phyloP scores from a whole-genome alignment of 768 basidiomycete genomes.

The Termitomyces eurrhizus region DNA sequence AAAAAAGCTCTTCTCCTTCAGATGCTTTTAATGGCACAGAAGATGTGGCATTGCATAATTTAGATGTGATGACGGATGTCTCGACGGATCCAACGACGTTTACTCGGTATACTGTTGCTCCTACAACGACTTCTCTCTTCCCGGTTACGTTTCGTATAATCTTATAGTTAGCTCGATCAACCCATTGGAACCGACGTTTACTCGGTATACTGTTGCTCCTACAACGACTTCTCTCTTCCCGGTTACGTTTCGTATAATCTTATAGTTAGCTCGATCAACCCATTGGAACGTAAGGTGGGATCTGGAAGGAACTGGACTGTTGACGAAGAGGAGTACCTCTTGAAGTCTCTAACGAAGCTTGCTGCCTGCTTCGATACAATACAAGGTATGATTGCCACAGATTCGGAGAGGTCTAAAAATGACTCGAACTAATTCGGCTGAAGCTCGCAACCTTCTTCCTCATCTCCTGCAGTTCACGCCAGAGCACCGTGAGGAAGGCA shows the following conservation, averaged over 20 bases:
- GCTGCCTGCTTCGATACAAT: conserved; percentile 54
- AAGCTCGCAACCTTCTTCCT: conserved; percentile 64
- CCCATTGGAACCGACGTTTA: conserved; percentile 33
- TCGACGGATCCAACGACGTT: conserved; percentile 90
- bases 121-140: conserved; percentile 72
- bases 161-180: background rate
- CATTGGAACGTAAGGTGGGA: conserved; percentile 73
- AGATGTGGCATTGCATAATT: conserved; percentile 73
- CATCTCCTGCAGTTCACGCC: conserved; percentile 69
- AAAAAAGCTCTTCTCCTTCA: conserved; percentile 10
- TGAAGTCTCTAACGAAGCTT: conserved; percentile 79
- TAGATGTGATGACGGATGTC: conserved; percentile 93
- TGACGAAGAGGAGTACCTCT: conserved; percentile 93
- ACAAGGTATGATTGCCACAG: conserved; percentile 47
- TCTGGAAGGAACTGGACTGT: conserved; percentile 93
- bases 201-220: conserved; percentile 75
- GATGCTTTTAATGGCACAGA: conserved; percentile 81
- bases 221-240: conserved; percentile 71
- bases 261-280: background rate
- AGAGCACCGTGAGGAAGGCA: conserved; percentile 66
- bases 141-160: conserved; percentile 46
- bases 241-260: conserved; percentile 40
- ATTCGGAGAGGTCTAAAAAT: background rate
- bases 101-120: conserved; percentile 90
- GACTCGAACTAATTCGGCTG: conserved; percentile 40